Percentiles rank a stretch among this genome's conserved stretches.
phyloP scores from a whole-genome alignment of 768 basidiomycete genomes.

The Kwoniella newhampshirensis region DNA sequence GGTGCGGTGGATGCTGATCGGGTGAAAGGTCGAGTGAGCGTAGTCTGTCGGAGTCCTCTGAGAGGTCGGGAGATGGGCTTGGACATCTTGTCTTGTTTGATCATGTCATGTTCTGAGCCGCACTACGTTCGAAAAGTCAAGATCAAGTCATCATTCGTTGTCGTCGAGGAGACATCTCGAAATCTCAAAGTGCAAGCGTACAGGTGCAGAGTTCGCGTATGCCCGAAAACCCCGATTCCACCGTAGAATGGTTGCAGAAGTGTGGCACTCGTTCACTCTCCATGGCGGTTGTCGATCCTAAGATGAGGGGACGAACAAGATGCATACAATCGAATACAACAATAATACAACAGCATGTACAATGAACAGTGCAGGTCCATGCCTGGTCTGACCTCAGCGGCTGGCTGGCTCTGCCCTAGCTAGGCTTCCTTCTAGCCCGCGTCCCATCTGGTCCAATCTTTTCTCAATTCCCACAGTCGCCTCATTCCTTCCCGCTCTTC shows the following conservation, averaged over 20 bases:
- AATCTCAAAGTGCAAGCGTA: slow-evolving; percentile 3
- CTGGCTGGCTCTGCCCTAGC: no score
- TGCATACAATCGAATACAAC: slow-evolving; percentile 2
- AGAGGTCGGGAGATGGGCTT: slow-evolving; percentile 2
- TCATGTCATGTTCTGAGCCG: background rate
- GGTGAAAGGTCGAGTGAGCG: background rate
- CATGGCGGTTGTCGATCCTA: no score
- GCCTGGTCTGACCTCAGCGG: no score
- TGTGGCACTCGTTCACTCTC: slow-evolving; percentile 12
- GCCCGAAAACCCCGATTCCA: slow-evolving; percentile 6
- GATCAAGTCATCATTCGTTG: background rate
- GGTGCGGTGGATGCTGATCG: slow-evolving; percentile 3
- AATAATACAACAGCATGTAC: no score
- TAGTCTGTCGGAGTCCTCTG: background rate
- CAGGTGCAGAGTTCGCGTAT: background rate
- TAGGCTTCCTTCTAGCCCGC: no score
- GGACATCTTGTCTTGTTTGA: slow-evolving; percentile 11
- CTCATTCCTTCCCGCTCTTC: slow-evolving; percentile 27
- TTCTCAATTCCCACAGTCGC: slow-evolving; percentile 21
- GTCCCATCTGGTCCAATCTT: slow-evolving; percentile 31
- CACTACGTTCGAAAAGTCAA: background rate
- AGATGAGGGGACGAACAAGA: no score
- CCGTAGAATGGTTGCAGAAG: background rate
- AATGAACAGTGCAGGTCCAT: no score
- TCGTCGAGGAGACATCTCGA: background rate